phyloP scores from a whole-genome alignment of 2,329 filamentous ascomycete genomes.

The Teratosphaeria viscida region DNA sequence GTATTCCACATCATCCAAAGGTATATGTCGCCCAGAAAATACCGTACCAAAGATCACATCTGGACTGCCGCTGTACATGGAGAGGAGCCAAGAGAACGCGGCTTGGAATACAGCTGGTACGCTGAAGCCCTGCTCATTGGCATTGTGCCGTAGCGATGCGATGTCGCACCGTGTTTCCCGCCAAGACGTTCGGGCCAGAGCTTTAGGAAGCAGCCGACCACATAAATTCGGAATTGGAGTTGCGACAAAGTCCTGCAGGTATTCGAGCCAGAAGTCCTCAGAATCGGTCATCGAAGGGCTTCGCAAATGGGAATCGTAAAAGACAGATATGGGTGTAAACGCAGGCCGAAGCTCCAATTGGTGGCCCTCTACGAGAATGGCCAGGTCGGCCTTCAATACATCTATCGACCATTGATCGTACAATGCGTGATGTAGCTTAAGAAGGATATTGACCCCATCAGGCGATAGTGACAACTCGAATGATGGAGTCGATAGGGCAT shows the following conservation, averaged over 20 bases:
- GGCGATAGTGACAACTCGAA: constrained; percentile 42
- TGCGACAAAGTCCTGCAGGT: constrained; percentile 49
- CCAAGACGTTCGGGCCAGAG: constrained; percentile 15
- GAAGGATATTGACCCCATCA: constrained; percentile 26
- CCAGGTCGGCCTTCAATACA: constrained; percentile 62
- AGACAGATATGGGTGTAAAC: constrained; percentile 50
- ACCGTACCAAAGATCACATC: constrained; percentile 71
- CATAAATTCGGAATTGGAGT: constrained; percentile 50
- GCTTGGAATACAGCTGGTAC: constrained; percentile 68
- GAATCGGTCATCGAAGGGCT: constrained; percentile 20
- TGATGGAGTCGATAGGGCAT: constrained; percentile 49
- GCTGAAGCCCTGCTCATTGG: constrained; percentile 36
- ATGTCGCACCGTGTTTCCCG: constrained; percentile 5
- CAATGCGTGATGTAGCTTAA: constrained; percentile 61
- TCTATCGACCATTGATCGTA: constrained; percentile 88
- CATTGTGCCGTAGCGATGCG: constrained; percentile 3
- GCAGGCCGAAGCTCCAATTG: constrained; percentile 23
- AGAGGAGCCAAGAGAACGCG: constrained; percentile 55
- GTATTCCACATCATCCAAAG: constrained; percentile 57
- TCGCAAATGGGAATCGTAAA: constrained; percentile 27
- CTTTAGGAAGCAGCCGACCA: constrained; percentile 19
- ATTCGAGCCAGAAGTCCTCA: constrained; percentile 57
- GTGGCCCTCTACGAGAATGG: constrained; percentile 35
- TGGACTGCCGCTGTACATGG: constrained; percentile 49
- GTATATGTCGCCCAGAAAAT: constrained; percentile 69